Percentiles rank a stretch among this genome's conserved stretches.
phyloP scores from a whole-genome alignment of 2,329 filamentous ascomycete species.

The Ophiostoma piceae region DNA sequence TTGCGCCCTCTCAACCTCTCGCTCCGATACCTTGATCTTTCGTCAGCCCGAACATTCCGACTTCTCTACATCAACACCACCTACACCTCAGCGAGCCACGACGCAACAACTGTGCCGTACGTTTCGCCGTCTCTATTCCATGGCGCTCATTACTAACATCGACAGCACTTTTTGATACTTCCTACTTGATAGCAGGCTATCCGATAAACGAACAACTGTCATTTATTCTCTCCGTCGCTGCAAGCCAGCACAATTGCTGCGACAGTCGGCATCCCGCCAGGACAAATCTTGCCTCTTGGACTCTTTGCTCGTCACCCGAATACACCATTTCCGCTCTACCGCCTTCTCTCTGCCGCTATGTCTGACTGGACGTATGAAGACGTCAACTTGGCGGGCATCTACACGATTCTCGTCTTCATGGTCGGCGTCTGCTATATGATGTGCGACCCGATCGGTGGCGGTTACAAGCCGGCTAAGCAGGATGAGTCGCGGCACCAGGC shows the following conservation, averaged over 20 bases:
- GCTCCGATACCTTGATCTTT: not conserved
- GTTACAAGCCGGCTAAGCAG: conserved; percentile 11
- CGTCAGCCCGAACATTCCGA: not conserved
- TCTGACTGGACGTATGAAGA: conserved; percentile 16
- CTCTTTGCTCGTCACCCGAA: not conserved
- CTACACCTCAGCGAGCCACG: not conserved
- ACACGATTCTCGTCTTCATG: conserved; percentile 25
- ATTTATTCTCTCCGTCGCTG: not conserved
- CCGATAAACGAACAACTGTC: not conserved
- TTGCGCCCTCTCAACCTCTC: not conserved
- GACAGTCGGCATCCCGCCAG: not conserved
- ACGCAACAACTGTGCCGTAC: not conserved
- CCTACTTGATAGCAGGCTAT: not conserved
- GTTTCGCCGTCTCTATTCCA: not conserved
- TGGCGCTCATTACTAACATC: not conserved
- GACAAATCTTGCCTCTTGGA: not conserved
- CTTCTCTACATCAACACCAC: not conserved
- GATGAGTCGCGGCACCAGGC: conserved; percentile 14
- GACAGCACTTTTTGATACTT: not conserved
- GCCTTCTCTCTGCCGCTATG: not conserved
- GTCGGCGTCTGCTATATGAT: conserved; percentile 24
- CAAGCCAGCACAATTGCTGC: not conserved
- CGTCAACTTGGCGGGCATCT: conserved; percentile 23
- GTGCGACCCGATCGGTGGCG: conserved; percentile 25
- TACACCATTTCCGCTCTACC: not conserved